Evolutionary conservation across 1,139 yeast genomes (phyloP).

Genomic region (Nakaseomyces glabratus): DNA sequence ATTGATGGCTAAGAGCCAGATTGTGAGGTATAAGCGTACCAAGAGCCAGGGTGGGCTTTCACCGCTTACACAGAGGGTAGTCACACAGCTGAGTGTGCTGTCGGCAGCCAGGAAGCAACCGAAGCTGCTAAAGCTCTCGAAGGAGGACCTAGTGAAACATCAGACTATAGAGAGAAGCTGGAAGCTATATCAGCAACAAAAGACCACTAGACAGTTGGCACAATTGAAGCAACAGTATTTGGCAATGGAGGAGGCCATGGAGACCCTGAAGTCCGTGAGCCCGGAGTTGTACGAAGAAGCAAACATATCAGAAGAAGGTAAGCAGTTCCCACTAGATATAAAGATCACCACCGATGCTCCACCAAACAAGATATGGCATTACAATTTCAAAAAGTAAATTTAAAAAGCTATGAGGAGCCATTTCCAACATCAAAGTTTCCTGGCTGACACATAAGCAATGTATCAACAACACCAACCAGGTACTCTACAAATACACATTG

Average conservation of each 20-base stretch:
- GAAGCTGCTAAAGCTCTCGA: slow-evolving; percentile 58
- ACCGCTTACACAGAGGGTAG: slow-evolving; percentile 56
- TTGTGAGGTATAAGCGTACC: slow-evolving; percentile 40
- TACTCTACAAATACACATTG: too few relatives aligned
- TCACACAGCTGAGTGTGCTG: slow-evolving; percentile 72
- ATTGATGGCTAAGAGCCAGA: slow-evolving; percentile 9
- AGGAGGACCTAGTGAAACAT: slow-evolving; percentile 82
- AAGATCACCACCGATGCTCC: slow-evolving; percentile 89
- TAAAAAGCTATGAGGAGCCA: too few relatives aligned
- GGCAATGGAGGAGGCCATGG: slow-evolving; percentile 65
- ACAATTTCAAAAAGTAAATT: slow-evolving; percentile 36
- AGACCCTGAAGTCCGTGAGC: slow-evolving; percentile 44
- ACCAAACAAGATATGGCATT: slow-evolving; percentile 76
- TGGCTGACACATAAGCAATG: too few relatives aligned
- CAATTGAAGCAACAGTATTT: slow-evolving; percentile 56
- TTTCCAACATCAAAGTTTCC: too few relatives aligned
- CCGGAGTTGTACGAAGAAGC: slow-evolving; percentile 33
- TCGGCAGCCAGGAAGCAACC: slow-evolving; percentile 89
- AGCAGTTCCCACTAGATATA: slow-evolving; percentile 64
- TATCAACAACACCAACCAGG: too few relatives aligned
- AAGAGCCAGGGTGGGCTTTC: slow-evolving; percentile 36
- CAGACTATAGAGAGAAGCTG: slow-evolving; percentile 79
- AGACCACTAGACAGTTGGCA: slow-evolving; percentile 36
- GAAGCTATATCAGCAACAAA: slow-evolving; percentile 50
- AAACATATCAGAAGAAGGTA: slow-evolving; percentile 29